phyloP scores from a whole-genome alignment of 2,329 filamentous ascomycete genomes.

The Byssothecium circinans region DNA sequence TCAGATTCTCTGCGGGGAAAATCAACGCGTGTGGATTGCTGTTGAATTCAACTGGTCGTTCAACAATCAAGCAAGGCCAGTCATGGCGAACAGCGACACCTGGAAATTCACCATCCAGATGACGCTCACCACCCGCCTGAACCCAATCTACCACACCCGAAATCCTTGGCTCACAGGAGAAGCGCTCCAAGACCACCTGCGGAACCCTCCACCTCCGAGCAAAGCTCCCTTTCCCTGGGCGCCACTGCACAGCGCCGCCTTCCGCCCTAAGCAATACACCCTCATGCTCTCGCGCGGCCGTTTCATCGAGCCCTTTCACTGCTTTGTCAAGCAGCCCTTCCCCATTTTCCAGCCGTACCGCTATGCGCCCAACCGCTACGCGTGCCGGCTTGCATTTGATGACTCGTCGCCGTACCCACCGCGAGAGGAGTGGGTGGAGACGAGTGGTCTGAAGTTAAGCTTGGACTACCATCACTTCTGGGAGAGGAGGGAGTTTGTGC shows the following conservation, averaged over 20 bases:
- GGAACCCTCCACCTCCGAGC: constrained; percentile 8
- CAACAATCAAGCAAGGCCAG: background rate
- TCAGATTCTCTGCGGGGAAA: constrained; percentile 1
- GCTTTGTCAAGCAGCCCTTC: constrained; percentile 2
- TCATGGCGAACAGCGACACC: background rate
- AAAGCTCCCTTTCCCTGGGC: constrained; percentile 12
- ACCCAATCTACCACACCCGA: background rate
- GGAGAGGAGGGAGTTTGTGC: constrained; percentile 2
- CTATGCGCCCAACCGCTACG: constrained; percentile 7
- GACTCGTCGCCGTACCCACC: constrained; percentile 10
- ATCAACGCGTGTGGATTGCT: constrained; percentile 2
- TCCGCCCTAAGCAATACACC: constrained; percentile 10
- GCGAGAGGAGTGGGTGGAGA: constrained; percentile 8
- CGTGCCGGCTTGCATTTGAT: constrained; percentile 6
- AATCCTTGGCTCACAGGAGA: background rate
- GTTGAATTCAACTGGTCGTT: constrained; percentile 4
- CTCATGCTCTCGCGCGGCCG: constrained; percentile 9
- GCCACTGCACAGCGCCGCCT: constrained; percentile 7
- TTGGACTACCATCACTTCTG: constrained; percentile 5
- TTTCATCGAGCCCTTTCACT: constrained; percentile 12
- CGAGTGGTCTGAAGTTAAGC: background rate
- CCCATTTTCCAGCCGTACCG: constrained; percentile 3
- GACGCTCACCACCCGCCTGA: constrained; percentile 3
- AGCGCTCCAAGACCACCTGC: constrained; percentile 8
- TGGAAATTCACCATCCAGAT: constrained; percentile 1